Conservation (phyloP, 768 basidiomycete genomes). For the Rhodotorula sphaerocarpa region DNA sequence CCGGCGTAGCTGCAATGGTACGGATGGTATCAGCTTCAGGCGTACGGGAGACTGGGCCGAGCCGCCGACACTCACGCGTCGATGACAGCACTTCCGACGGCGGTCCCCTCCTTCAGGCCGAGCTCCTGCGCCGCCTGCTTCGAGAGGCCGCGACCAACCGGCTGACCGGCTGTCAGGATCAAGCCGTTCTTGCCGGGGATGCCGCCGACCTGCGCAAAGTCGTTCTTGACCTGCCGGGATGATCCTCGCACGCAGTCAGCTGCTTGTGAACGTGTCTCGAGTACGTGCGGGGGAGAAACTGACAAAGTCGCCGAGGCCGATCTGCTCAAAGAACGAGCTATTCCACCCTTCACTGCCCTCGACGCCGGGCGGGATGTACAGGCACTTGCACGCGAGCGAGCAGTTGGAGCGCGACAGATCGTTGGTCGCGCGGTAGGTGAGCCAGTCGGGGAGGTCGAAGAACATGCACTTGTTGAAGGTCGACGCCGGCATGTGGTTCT, state of each 20-base stretch:
- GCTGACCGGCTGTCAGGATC: constrained; percentile 68
- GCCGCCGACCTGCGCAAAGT: constrained; percentile 68
- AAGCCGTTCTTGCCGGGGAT: constrained; percentile 51
- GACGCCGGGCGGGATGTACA: constrained; percentile 65
- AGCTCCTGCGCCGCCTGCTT: constrained; percentile 71
- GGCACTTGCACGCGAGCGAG: constrained; percentile 93
- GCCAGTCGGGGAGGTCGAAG: constrained; percentile 43
- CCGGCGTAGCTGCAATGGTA: constrained; percentile 56
- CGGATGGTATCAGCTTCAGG: neutral
- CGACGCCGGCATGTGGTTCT: constrained; percentile 67
- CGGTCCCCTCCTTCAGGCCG: constrained; percentile 73
- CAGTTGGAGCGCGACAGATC: constrained; percentile 73
- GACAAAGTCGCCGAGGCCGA: constrained; percentile 67
- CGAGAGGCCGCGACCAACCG: constrained; percentile 74
- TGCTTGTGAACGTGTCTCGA: too few species aligned
- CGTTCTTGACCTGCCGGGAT: constrained; percentile 48
- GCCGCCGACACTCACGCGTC: constrained; percentile 76
- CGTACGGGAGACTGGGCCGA: too few species aligned
- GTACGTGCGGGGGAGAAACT: neutral
- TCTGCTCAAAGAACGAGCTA: constrained; percentile 70
- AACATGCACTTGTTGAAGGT: constrained; percentile 52
- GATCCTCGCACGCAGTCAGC: neutral
- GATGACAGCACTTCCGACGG: constrained; percentile 89
- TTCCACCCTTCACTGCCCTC: constrained; percentile 68
- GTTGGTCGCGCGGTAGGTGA: constrained; percentile 83